Evolutionary conservation across 257 asterid genomes (phyloP).

Genomic region (Solanum sejunctum): DNA sequence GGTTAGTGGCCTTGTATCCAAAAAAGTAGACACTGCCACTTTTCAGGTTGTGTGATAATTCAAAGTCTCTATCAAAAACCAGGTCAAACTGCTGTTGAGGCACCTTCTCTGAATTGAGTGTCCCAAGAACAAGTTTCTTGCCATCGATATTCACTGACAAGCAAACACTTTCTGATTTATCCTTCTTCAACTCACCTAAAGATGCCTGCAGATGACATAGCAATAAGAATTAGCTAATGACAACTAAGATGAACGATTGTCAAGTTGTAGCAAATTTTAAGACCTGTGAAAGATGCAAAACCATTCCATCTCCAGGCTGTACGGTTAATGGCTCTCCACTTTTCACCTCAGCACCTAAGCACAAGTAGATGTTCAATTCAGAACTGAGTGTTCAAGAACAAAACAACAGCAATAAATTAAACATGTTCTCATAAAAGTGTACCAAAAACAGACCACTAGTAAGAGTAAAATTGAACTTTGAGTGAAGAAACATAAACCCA

Average conservation of each 20-base stretch:
- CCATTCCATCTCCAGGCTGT: background rate
- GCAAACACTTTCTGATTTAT: background rate
- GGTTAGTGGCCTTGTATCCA: constrained; percentile 3
- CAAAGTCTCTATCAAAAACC: constrained; percentile 5
- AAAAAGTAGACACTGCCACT: constrained; percentile 9
- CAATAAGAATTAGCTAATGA: background rate
- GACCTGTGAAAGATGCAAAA: constrained; percentile 9
- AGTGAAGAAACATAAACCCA: background rate
- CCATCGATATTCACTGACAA: constrained; percentile 2
- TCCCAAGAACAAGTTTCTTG: constrained; percentile 8
- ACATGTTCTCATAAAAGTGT: background rate
- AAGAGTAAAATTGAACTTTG: background rate
- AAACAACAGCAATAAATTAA: no score
- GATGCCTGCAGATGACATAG: background rate
- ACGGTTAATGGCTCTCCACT: background rate
- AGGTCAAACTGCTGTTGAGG: constrained; percentile 15
- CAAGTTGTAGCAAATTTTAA: background rate
- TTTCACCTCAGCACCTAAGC: constrained; percentile 9
- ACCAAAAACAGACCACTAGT: background rate
- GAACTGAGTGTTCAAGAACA: background rate
- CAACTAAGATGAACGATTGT: background rate
- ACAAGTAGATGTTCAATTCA: background rate
- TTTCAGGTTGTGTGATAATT: constrained; percentile 12
- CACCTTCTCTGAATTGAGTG: constrained; percentile 4
- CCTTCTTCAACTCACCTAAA: constrained; percentile 8